Evolutionary conservation across 2,329 filamentous ascomycete species (phyloP).

Genomic region (Colletotrichum noveboracense): DNA sequence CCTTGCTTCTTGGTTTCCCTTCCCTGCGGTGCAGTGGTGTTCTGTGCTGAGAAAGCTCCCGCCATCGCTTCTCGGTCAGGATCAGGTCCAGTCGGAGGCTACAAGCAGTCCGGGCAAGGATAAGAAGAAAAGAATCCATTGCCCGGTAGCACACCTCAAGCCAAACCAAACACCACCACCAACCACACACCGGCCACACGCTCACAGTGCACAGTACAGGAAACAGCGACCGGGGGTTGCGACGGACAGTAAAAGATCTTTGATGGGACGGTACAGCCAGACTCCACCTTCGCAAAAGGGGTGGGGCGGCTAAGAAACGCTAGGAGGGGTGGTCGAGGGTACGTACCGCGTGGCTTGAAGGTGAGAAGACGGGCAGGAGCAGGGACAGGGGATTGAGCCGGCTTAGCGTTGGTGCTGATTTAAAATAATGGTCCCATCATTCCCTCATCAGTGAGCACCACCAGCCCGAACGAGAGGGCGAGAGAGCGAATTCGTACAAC

Average conservation of each 20-base stretch:
- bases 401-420: constrained; percentile 16
- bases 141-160: background rate
- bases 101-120: background rate
- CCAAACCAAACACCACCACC: background rate
- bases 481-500: background rate
- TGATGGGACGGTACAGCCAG: constrained; percentile 8
- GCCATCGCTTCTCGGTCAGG: background rate
- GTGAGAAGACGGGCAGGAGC: background rate
- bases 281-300: background rate
- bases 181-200: background rate
- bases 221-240: background rate
- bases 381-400: background rate
- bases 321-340: background rate
- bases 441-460: constrained; percentile 7
- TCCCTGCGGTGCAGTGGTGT: background rate
- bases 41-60: background rate
- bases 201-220: background rate
- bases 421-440: constrained; percentile 20
- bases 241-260: constrained; percentile 13
- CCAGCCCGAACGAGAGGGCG: background rate
- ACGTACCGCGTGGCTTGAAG: background rate
- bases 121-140: background rate
- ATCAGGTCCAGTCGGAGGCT: background rate
- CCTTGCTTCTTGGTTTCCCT: background rate
- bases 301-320: background rate